phyloP scores from a whole-genome alignment of 1,139 yeast genomes.

The Debaryomyces robertsiae region DNA sequence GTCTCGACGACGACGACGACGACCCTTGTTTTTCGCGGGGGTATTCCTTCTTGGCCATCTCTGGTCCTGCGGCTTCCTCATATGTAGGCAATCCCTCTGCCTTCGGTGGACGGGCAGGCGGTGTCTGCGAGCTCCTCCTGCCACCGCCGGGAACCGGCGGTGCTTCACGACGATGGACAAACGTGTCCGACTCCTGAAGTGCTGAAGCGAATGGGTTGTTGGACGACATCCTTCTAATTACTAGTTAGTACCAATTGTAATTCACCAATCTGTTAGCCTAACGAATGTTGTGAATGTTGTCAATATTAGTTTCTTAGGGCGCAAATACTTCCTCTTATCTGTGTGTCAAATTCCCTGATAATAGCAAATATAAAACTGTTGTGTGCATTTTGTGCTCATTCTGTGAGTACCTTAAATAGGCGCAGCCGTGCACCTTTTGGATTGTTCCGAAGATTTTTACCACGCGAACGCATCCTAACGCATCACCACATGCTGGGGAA shows the following conservation, averaged over 20 bases:
- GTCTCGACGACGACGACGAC: constrained; percentile 24
- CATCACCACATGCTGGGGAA: background rate
- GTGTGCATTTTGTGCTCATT: background rate
- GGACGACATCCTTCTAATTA: constrained; percentile 44
- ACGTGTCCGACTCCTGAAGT: constrained; percentile 38
- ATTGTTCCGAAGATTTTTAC: background rate
- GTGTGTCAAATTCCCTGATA: constrained; percentile 4
- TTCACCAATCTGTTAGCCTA: background rate
- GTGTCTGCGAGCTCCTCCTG: constrained; percentile 16
- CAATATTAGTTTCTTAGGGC: background rate
- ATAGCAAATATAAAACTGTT: constrained; percentile 4
- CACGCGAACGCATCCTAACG: background rate
- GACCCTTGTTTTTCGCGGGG: constrained; percentile 50
- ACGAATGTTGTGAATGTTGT: background rate
- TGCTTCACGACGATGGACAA: constrained; percentile 38
- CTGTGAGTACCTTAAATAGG: background rate
- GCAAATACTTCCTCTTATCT: constrained; percentile 1
- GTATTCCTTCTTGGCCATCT: constrained; percentile 43
- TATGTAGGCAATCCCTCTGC: constrained; percentile 52
- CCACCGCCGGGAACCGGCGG: constrained; percentile 31
- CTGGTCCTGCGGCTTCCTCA: constrained; percentile 67
- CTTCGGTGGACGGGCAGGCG: constrained; percentile 39
- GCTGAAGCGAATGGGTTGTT: constrained; percentile 62
- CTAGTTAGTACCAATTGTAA: constrained; percentile 29
- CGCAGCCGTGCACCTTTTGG: constrained; percentile 6